phyloP scores from a whole-genome alignment of 2,329 filamentous ascomycete species.

The Exophiala oligosperma region DNA sequence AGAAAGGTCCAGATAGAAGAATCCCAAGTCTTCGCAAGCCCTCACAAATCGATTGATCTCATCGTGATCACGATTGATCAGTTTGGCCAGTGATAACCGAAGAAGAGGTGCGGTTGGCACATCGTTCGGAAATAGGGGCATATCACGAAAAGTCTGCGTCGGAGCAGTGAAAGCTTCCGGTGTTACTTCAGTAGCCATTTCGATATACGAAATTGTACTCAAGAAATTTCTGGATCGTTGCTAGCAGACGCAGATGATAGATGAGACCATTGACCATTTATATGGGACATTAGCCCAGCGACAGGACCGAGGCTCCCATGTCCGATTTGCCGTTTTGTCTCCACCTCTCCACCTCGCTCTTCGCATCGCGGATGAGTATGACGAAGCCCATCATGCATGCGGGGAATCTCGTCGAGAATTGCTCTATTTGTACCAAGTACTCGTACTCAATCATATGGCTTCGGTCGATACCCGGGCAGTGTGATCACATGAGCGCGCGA shows the following conservation, averaged over 20 bases:
- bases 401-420: conserved; percentile 2
- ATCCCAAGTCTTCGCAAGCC: conserved; percentile 52
- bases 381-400: conserved; percentile 10
- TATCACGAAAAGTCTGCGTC: conserved; percentile 14
- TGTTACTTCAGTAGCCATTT: conserved; percentile 15
- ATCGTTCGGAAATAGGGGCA: conserved; percentile 44
- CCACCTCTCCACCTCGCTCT: conserved; percentile 12
- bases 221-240: not conserved
- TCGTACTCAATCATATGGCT: not conserved
- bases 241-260: too few species aligned
- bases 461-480: not conserved
- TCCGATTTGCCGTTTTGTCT: conserved; percentile 4
- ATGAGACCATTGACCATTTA: too few species aligned
- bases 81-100: conserved; percentile 41
- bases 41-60: conserved; percentile 40
- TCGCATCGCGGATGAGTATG: not conserved
- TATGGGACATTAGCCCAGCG: not conserved
- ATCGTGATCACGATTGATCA: conserved; percentile 36
- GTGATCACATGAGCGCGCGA: too few species aligned
- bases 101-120: conserved; percentile 47
- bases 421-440: not conserved
- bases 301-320: not conserved
- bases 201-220: too few species aligned
- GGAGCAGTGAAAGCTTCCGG: conserved; percentile 21
- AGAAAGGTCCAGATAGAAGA: conserved; percentile 58